These are phyloP conservation scores for Phaeoacremonium minimum DNA, from an alignment of 2,329 filamentous ascomycete species.

Conservation along the genomic window DNA sequence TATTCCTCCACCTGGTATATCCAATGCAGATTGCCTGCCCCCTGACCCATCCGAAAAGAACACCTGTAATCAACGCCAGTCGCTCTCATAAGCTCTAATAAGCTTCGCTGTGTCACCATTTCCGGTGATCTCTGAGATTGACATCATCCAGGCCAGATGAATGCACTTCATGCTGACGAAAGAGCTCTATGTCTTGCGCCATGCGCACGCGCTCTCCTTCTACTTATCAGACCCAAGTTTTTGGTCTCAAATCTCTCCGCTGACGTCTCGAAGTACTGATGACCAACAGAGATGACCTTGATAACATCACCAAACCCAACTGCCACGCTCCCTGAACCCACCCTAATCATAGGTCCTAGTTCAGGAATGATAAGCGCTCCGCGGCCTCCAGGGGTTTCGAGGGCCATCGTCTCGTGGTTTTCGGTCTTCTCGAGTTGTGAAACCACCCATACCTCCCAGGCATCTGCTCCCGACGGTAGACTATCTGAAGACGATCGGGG, in stretches of 20 bases:
- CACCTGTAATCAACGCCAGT: no score
- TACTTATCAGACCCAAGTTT: constrained; percentile 26
- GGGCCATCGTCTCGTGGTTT: constrained; percentile 38
- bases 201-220: constrained; percentile 25
- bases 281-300: constrained; percentile 65
- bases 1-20: no score
- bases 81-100: no score
- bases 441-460: constrained; percentile 53
- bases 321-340: constrained; percentile 63
- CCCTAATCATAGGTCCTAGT: constrained; percentile 58
- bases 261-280: constrained; percentile 55
- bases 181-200: constrained; percentile 17
- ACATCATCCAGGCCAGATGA: no score
- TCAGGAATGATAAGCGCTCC: constrained; percentile 54
- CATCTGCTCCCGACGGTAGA: constrained; percentile 13
- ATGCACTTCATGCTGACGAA: constrained; percentile 8
- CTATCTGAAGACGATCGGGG: constrained; percentile 4
- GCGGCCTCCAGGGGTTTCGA: constrained; percentile 38
- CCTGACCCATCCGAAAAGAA: no score
- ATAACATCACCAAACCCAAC: constrained; percentile 69
- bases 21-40: no score
- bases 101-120: no score
- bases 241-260: constrained; percentile 22
- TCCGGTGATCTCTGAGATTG: no score
- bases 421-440: constrained; percentile 38